Base-by-base conservation (phyloP, 2,329 filamentous ascomycete species). In the Penicillium brevicompactum region DNA sequence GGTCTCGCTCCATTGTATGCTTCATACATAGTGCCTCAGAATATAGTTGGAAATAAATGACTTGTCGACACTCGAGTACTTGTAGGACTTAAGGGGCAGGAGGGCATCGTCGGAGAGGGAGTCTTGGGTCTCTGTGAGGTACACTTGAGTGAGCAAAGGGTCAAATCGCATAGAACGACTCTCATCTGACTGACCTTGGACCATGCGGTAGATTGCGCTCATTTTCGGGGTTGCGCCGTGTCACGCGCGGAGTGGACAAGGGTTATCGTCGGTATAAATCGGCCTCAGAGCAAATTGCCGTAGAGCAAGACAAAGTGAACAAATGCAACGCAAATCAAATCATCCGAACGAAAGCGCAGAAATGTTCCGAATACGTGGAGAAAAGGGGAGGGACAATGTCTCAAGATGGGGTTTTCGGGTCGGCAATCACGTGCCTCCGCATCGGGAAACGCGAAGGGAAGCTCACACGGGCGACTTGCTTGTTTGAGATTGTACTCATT, bases 11-110 rank as follows among this genome's bases (percentile, higher is more conserved):
- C 13, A 30, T 10, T 10, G n/a, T n/a, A 41, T 41, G 1, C 32
- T 46, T 44, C 88, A 74, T 89, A 97, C 94, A 80, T 96, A 99
- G 71, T 96, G 93, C 65, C 88, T 90, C 48, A 99, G 84, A 71
- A 99, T 90, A 76, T 97, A 96, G 74, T 92, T 85, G 54, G 94
- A 97, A 56, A 97, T 86, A 59, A 90, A 88, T 48, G 92, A 97
- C 77, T 96, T 93, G 81, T 99, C 94, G 75, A 99, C 92, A 68
- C 89, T 91, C 66, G 92, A 96, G 77, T 99, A 99, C 73, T 97
- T 95, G 86, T 99, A 99, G 57, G 88, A 87, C 77, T 92, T 94
- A 67, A 99, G 87, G 74, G 97, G 92, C 57, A 89, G 82, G 65
- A 99, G 84, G 51, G 91, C 91, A 69, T 97, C 92, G 68, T 96